phyloP scores from a whole-genome alignment of 768 basidiomycete genomes.

The Boletus sp. region DNA sequence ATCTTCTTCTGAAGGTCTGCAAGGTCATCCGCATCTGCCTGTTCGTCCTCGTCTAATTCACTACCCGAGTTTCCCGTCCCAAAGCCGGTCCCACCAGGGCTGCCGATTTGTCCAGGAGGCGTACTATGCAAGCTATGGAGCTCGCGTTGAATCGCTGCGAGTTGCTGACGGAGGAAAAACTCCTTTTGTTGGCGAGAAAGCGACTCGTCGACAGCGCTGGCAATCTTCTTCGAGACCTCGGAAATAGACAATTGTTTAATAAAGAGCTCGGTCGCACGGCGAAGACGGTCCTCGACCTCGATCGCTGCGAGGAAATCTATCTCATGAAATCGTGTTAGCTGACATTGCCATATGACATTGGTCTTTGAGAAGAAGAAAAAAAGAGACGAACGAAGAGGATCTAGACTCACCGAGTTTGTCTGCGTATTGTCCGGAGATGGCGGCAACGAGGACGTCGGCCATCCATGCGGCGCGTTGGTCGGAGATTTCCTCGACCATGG shows the following conservation, averaged over 20 bases:
- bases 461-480: slow-evolving; percentile 65
- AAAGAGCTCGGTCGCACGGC: slow-evolving; percentile 66
- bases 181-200: slow-evolving; percentile 89
- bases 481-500: slow-evolving; percentile 70
- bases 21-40: slow-evolving; percentile 78
- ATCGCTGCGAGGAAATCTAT: slow-evolving; percentile 60
- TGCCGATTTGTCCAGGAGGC: slow-evolving; percentile 20
- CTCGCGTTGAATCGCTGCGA: slow-evolving; percentile 76
- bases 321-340: neutral
- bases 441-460: slow-evolving; percentile 70
- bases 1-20: slow-evolving; percentile 69
- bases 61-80: slow-evolving; percentile 31
- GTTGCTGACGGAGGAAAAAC: slow-evolving; percentile 80
- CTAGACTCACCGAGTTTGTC: slow-evolving; percentile 65
- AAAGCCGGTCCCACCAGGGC: slow-evolving; percentile 18
- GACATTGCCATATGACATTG: neutral
- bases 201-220: slow-evolving; percentile 74
- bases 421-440: slow-evolving; percentile 53
- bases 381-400: neutral
- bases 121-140: slow-evolving; percentile 52
- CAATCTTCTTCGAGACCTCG: slow-evolving; percentile 79
- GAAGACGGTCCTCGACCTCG: slow-evolving; percentile 59
- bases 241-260: slow-evolving; percentile 73
- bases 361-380: neutral
- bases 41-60: slow-evolving; percentile 74